These are phyloP conservation scores for Trichosporon sp. DNA, from an alignment of 1,284 basidiomycete genomes.

Conservation along the genomic window DNA sequence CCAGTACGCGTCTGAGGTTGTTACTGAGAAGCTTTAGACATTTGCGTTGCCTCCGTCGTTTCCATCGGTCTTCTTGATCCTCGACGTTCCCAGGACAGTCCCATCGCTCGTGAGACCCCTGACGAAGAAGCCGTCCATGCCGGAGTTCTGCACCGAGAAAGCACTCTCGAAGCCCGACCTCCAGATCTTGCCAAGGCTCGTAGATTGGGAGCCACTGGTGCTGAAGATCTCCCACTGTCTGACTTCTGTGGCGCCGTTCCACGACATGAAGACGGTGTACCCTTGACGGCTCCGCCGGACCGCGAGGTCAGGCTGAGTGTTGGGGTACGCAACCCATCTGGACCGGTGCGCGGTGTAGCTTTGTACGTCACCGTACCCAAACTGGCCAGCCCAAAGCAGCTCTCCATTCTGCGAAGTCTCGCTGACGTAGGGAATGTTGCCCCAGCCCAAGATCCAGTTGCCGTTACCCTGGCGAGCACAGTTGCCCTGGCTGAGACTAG, in stretches of 20 bases:
- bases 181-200: constrained; percentile 3
- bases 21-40: background rate
- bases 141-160: constrained; percentile 1
- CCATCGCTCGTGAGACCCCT: background rate
- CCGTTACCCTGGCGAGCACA: constrained; percentile 27
- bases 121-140: background rate
- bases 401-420: constrained; percentile 27
- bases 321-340: constrained; percentile 32
- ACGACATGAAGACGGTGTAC: constrained; percentile 25
- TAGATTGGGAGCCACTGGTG: constrained; percentile 1
- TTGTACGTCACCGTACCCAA: constrained; percentile 29
- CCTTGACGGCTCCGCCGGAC: background rate
- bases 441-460: constrained; percentile 28
- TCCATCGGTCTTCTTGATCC: background rate
- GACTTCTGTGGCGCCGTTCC: constrained; percentile 44
- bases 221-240: constrained; percentile 22
- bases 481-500: constrained; percentile 30
- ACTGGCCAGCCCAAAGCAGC: constrained; percentile 31
- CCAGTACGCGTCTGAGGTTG: no score
- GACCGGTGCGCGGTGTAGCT: constrained; percentile 29
- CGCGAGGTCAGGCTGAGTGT: constrained; percentile 22
- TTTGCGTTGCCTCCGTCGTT: background rate
- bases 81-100: background rate
- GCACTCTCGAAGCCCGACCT: constrained; percentile 29
- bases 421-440: constrained; percentile 18